Percentiles rank a stretch among this genome's conserved stretches.
These are phyloP conservation scores for Tephrocybe rancida DNA, from an alignment of 768 basidiomycete genomes.

Conservation along the genomic window DNA sequence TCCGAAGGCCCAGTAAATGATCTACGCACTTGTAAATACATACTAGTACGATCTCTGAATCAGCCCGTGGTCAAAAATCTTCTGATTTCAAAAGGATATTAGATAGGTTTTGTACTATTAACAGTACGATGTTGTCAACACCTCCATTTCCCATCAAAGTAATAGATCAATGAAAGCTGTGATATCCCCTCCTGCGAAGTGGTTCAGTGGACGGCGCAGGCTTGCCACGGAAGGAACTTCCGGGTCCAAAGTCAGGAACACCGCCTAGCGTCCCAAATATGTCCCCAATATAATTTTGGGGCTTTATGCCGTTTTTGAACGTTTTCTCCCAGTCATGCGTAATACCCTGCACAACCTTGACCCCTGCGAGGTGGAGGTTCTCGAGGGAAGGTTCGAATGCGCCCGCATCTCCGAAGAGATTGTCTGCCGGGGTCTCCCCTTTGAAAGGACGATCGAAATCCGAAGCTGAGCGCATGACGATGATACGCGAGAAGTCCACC, in stretches of 20 bases:
- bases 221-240: not conserved
- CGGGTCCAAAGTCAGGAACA: not conserved
- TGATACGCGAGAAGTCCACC: conserved; percentile 8
- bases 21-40: too few relatives aligned
- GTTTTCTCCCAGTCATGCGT: not conserved
- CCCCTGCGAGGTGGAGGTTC: conserved; percentile 5
- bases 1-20: too few relatives aligned
- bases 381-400: not conserved
- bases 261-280: conserved; percentile 3
- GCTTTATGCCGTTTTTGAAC: conserved; percentile 1
- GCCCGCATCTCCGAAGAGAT: conserved; percentile 3
- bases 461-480: conserved; percentile 4
- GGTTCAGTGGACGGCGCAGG: not conserved
- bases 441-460: conserved; percentile 5
- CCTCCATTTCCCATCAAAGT: too few relatives aligned
- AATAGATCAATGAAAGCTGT: not conserved
- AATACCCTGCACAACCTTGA: conserved; percentile 9
- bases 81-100: too few relatives aligned
- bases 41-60: too few relatives aligned
- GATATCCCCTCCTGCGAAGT: not conserved
- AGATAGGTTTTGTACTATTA: too few relatives aligned
- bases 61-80: too few relatives aligned
- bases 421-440: not conserved
- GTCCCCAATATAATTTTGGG: conserved; percentile 2
- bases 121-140: too few relatives aligned